Evolutionary conservation across 805 yeast genomes (phyloP).

Genomic region (Kodamaea kaohsiungensis): DNA sequence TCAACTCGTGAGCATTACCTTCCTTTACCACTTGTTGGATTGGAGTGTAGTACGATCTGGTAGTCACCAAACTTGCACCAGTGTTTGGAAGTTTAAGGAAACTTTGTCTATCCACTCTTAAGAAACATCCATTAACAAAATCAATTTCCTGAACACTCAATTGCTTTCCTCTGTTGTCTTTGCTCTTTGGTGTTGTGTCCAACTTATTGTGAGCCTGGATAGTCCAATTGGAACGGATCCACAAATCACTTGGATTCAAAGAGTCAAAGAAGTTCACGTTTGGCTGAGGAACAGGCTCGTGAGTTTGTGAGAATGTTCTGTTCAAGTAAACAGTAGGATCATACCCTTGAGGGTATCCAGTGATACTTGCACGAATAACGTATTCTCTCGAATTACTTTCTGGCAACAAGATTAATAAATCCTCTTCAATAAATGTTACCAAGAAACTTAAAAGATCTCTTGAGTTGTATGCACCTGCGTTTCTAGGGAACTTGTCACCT

Average conservation of each 20-base stretch:
- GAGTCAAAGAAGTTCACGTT: constrained; percentile 69
- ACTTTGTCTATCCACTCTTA: constrained; percentile 38
- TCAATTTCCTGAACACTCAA: constrained; percentile 31
- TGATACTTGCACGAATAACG: constrained; percentile 53
- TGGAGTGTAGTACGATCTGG: constrained; percentile 39
- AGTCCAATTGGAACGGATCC: constrained; percentile 70
- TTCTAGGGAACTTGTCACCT: constrained; percentile 27
- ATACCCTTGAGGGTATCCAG: constrained; percentile 74
- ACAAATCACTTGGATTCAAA: constrained; percentile 52
- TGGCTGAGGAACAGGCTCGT: constrained; percentile 71
- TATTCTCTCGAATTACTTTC: constrained; percentile 56
- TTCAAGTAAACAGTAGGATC: constrained; percentile 57
- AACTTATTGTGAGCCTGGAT: constrained; percentile 56
- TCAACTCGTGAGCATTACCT: constrained; percentile 31
- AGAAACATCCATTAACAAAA: constrained; percentile 32
- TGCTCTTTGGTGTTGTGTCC: constrained; percentile 32
- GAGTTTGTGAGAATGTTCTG: constrained; percentile 58
- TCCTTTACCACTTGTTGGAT: constrained; percentile 27
- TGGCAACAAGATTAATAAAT: constrained; percentile 51
- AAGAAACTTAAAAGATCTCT: constrained; percentile 22
- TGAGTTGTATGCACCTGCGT: constrained; percentile 11
- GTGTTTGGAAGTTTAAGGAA: constrained; percentile 37
- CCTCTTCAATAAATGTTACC: constrained; percentile 57
- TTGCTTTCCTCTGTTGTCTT: constrained; percentile 24
- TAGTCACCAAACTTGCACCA: constrained; percentile 38